A percentile compares a stretch with the other conserved stretches of the same genome.
phyloP scores from a whole-genome alignment of 2,329 filamentous ascomycete species.

The Sarocladiaceae sp. region DNA sequence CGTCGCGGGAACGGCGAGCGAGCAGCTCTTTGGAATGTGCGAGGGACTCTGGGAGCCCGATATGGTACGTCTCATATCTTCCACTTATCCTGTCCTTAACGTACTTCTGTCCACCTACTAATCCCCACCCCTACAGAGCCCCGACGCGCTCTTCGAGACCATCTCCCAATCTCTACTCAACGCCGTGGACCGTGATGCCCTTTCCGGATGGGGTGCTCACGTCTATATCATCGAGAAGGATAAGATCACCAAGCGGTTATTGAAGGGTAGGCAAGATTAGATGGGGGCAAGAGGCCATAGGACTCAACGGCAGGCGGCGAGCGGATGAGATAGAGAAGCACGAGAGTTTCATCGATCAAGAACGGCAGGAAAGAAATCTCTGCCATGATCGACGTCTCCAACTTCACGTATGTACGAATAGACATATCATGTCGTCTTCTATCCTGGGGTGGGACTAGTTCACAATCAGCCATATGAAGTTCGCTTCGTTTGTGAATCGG shows the following conservation, averaged over 20 bases:
- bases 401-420: constrained; percentile 28
- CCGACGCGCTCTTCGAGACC: constrained; percentile 96
- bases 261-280: constrained; percentile 96
- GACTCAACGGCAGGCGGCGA: not conserved
- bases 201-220: constrained; percentile 96
- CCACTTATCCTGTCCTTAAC: too few species aligned
- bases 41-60: constrained; percentile 97
- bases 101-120: too few species aligned
- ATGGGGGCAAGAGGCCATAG: constrained; percentile 7
- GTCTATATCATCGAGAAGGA: constrained; percentile 99
- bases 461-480: too few species aligned
- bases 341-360: too few species aligned
- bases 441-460: not conserved
- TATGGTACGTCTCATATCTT: constrained; percentile 59
- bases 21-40: constrained; percentile 98
- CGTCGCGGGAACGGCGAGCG: constrained; percentile 89
- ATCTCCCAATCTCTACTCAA: constrained; percentile 94
- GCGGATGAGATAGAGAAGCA: not conserved
- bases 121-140: constrained; percentile 45
- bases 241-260: constrained; percentile 97
- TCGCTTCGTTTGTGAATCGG: too few species aligned
- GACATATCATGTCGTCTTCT: constrained; percentile 14
- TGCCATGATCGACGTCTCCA: too few species aligned
- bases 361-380: constrained; percentile 4
- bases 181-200: constrained; percentile 90